Evolutionary conservation across 176 grass and related monocot species (phyloP), one percentile per base, ranked within the genome.

Genomic region (Zea mays): DNA sequence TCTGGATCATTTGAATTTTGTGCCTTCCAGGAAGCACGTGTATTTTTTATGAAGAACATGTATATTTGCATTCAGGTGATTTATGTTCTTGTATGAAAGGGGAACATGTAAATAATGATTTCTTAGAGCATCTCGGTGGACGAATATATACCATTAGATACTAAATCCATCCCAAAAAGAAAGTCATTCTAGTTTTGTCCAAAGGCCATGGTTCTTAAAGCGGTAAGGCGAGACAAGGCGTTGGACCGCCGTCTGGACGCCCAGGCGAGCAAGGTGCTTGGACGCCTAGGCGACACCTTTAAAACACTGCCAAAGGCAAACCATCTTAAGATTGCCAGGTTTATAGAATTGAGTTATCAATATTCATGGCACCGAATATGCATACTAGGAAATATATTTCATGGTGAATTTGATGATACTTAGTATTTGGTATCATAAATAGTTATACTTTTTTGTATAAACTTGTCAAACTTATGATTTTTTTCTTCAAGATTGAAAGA

Each of bases 21-120:
- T 70, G 10, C n/a, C 19, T 67, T 67, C 10, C 46, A 48, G 11
- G 67, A 15, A 34, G 20, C 12, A 70, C 6, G 2, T 1, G 5
- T 45, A 50, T 73, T 67, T 49, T 62, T 83, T 43, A 62, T 54
- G 6, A 61, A 49, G 9, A 40, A n/a, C 57, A 65, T 65, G 34
- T 45, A 78, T 67, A 34, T 27, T 48, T 60, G 14, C 35, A 42
- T 77, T 59, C 5, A 40, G 15, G 55, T 49, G 35, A 54, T 76
- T 39, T 49, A 51, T 38, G 27, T 69, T 11, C 14, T 75, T 40
- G 7, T 60, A 44, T 44, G 62, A 68, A 49, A 75, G 0, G 1
- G 54, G 10, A 14, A 77, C 55, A 56, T 55, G 1, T 64, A 72
- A 50, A 52, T 37, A 72, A 73, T 65, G 44, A 16, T 42, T 11